A percentile compares a stretch with the other conserved stretches of the same genome.
phyloP scores from a whole-genome alignment of 768 basidiomycete genomes.

The Lentinus tigrinus region DNA sequence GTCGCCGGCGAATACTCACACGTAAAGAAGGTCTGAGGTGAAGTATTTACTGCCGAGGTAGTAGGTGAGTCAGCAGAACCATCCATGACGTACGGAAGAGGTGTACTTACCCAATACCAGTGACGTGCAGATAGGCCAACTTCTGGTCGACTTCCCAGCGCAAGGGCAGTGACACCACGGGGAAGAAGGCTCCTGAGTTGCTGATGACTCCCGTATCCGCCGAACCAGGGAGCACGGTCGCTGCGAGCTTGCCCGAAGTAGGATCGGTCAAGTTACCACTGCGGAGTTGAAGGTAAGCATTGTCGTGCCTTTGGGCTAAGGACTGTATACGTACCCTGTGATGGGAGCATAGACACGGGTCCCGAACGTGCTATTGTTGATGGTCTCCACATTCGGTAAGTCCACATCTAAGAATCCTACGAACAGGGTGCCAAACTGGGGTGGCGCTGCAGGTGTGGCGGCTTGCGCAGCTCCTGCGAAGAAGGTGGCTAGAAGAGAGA shows the following conservation, averaged over 20 bases:
- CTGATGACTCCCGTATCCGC: background rate
- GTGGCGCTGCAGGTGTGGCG: background rate
- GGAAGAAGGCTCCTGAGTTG: background rate
- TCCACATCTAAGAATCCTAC: background rate
- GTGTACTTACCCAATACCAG: background rate
- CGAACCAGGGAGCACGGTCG: background rate
- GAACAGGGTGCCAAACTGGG: background rate
- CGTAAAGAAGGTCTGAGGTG: background rate
- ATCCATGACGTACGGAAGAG: too few relatives aligned
- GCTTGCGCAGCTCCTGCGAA: background rate
- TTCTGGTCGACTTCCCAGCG: background rate
- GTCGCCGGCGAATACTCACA: background rate
- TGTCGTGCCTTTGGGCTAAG: background rate
- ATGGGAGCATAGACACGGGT: background rate
- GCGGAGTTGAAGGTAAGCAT: background rate
- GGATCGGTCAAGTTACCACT: background rate
- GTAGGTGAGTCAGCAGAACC: background rate
- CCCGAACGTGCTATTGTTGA: background rate
- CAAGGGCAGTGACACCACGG: background rate
- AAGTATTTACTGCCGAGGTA: background rate
- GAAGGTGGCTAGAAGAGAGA: background rate
- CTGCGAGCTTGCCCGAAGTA: background rate
- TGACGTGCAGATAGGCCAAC: background rate
- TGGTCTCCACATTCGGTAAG: background rate
- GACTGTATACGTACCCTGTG: background rate